Evolutionary conservation across 2,329 filamentous ascomycete species (phyloP).

Genomic region (Paracamarosporium sp.): DNA sequence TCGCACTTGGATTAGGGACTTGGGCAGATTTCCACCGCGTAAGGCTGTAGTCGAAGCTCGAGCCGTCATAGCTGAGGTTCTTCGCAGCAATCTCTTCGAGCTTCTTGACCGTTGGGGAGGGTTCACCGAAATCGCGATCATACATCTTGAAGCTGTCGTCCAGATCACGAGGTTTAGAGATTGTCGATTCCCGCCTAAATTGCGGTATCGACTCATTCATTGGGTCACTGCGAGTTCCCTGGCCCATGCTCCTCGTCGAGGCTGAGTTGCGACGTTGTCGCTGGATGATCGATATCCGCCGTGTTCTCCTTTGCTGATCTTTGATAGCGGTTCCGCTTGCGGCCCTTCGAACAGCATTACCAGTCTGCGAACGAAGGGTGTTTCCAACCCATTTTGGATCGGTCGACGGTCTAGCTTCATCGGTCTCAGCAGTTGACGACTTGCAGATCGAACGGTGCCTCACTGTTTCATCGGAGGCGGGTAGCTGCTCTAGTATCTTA

Average conservation of each 20-base stretch:
- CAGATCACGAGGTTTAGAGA: slow-evolving; percentile 7
- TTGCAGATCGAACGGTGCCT: slow-evolving; percentile 18
- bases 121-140: slow-evolving; percentile 16
- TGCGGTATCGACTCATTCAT: slow-evolving; percentile 9
- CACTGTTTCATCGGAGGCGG: slow-evolving; percentile 21
- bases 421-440: slow-evolving; percentile 26
- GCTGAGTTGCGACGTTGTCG: background rate
- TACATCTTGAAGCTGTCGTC: slow-evolving; percentile 6
- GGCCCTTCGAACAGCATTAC: slow-evolving; percentile 30
- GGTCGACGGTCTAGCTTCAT: slow-evolving; percentile 15
- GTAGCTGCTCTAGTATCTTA: background rate
- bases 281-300: background rate
- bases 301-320: background rate
- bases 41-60: slow-evolving; percentile 20
- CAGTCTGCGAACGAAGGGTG: slow-evolving; percentile 19
- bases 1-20: slow-evolving; percentile 7
- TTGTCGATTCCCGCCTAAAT: slow-evolving; percentile 12
- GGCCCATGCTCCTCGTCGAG: slow-evolving; percentile 5
- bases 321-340: slow-evolving; percentile 12
- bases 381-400: slow-evolving; percentile 2
- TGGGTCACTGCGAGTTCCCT: slow-evolving; percentile 19
- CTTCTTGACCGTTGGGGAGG: slow-evolving; percentile 7
- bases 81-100: slow-evolving; percentile 18
- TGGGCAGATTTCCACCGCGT: slow-evolving; percentile 17
- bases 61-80: slow-evolving; percentile 32